Conservation (phyloP, 371 early-diverging fungal genomes). For the Dichotomocladium elegans region DNA sequence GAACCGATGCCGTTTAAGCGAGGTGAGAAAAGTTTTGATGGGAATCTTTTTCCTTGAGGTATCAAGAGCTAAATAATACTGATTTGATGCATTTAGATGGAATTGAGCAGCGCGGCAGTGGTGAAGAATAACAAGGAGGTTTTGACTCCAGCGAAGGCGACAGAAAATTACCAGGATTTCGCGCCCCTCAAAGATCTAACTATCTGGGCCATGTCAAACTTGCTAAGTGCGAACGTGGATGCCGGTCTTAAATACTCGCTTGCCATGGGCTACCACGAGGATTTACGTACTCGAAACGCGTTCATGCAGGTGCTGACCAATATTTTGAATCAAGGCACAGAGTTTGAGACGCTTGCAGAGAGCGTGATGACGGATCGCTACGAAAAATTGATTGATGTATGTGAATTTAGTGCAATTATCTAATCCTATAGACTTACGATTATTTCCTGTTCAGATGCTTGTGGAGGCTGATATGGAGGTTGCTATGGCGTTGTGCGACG, state of each 20-base stretch:
- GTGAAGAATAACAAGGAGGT: constrained; percentile 14
- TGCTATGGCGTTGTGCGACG: constrained; percentile 81
- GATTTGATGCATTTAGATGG: background rate
- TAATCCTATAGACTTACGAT: background rate
- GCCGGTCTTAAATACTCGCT: constrained; percentile 85
- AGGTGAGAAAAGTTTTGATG: constrained; percentile 15
- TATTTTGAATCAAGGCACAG: constrained; percentile 81
- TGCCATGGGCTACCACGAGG: constrained; percentile 89
- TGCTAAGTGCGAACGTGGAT: constrained; percentile 88
- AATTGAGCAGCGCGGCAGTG: constrained; percentile 7
- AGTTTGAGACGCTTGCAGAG: constrained; percentile 80
- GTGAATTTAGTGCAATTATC: background rate
- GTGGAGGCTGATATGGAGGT: constrained; percentile 70
- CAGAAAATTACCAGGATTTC: constrained; percentile 46
- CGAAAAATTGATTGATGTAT: constrained; percentile 69
- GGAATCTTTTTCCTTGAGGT: background rate
- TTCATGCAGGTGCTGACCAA: constrained; percentile 92
- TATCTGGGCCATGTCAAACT: constrained; percentile 82
- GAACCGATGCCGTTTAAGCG: constrained; percentile 70
- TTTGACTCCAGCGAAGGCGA: constrained; percentile 8
- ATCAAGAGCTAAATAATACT: background rate
- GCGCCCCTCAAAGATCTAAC: constrained; percentile 75
- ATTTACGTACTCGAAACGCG: constrained; percentile 78
- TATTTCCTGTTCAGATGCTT: constrained; percentile 32
- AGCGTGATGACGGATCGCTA: constrained; percentile 71